phyloP scores from a whole-genome alignment of 495 filamentous ascomycete genomes.

The Penicillium bovifimosum region DNA sequence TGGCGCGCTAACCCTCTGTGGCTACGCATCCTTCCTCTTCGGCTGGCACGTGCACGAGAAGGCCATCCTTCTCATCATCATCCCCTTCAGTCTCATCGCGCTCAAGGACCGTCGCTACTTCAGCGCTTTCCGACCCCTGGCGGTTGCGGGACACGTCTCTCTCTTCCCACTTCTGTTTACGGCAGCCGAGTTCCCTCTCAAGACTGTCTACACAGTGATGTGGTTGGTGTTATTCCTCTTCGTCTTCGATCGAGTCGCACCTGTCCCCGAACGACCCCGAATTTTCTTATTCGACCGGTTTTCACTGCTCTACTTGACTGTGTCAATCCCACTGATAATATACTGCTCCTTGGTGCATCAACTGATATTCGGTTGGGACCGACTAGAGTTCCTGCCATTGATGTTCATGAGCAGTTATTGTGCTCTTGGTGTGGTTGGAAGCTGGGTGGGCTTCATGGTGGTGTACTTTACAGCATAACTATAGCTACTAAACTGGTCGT shows the following conservation, averaged over 20 bases:
- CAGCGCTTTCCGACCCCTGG: slow-evolving; percentile 84
- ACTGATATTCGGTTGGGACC: slow-evolving; percentile 68
- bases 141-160: slow-evolving; percentile 89
- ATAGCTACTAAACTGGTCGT: too few relatives aligned
- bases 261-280: slow-evolving; percentile 64
- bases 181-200: slow-evolving; percentile 78
- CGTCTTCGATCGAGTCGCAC: slow-evolving; percentile 81
- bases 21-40: slow-evolving; percentile 93
- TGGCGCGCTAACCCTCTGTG: slow-evolving; percentile 87
- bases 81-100: slow-evolving; percentile 92
- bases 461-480: slow-evolving; percentile 75
- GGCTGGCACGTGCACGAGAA: slow-evolving; percentile 99
- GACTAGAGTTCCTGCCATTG: slow-evolving; percentile 83
- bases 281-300: slow-evolving; percentile 89
- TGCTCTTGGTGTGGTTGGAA: slow-evolving; percentile 89
- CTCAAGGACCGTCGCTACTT: slow-evolving; percentile 88
- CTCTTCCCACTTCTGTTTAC: slow-evolving; percentile 94
- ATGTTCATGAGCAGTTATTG: slow-evolving; percentile 98
- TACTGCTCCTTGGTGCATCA: slow-evolving; percentile 85
- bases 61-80: slow-evolving; percentile 87
- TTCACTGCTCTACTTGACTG: slow-evolving; percentile 76
- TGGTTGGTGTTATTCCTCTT: slow-evolving; percentile 86
- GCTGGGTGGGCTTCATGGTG: slow-evolving; percentile 93
- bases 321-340: slow-evolving; percentile 81
- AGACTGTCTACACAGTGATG: slow-evolving; percentile 86